Conservation (phyloP, 2,329 filamentous ascomycete genomes). For the Leptodontidium sp. region DNA sequence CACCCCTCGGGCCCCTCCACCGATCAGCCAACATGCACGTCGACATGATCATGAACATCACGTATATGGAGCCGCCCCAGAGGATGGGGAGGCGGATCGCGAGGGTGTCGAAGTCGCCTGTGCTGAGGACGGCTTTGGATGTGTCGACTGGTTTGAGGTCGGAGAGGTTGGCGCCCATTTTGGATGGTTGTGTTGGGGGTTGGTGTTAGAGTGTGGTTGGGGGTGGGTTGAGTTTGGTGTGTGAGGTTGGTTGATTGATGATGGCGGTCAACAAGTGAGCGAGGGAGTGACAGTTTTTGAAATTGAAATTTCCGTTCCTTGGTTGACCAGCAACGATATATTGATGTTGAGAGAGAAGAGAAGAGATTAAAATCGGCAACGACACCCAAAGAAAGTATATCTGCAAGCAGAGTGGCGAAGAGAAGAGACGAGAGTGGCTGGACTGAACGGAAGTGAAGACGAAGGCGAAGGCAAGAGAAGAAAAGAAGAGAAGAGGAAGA, state of each 20-base stretch:
- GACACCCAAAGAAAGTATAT: background rate
- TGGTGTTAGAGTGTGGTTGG: background rate
- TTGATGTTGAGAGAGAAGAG: background rate
- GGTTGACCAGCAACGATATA: slow-evolving; percentile 25
- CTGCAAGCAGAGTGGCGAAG: slow-evolving; percentile 1
- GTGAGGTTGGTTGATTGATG: background rate
- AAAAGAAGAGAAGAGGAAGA: background rate
- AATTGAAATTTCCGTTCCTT: background rate
- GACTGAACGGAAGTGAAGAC: background rate
- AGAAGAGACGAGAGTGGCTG: background rate
- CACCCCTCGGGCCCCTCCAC: slow-evolving; percentile 20
- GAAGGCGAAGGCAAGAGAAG: background rate
- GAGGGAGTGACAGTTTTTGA: background rate
- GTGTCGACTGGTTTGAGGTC: background rate
- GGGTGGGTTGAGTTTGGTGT: background rate
- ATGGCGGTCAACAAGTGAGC: background rate
- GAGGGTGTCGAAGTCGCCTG: slow-evolving; percentile 18
- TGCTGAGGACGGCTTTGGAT: slow-evolving; percentile 10
- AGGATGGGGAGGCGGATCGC: slow-evolving; percentile 13
- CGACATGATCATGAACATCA: slow-evolving; percentile 25
- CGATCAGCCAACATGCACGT: slow-evolving; percentile 21
- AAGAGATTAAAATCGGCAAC: background rate
- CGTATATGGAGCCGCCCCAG: slow-evolving; percentile 4
- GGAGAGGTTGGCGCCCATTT: slow-evolving; percentile 24
- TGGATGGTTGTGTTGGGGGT: background rate